These are phyloP conservation scores for Cajanus cajan DNA, from an alignment of 306 rosid genomes.

Conservation along the genomic window DNA sequence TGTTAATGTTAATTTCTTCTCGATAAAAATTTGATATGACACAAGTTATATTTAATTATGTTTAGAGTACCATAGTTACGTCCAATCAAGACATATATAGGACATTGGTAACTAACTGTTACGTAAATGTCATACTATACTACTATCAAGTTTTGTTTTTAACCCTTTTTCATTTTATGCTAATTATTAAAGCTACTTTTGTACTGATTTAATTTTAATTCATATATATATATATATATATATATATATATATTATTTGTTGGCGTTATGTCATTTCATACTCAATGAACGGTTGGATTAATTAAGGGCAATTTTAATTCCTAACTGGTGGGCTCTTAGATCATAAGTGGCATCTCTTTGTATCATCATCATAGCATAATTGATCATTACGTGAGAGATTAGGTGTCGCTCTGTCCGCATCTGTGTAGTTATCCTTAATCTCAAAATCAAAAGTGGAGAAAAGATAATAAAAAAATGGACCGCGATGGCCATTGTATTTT, in stretches of 20 bases:
- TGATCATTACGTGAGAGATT: constrained; percentile 30
- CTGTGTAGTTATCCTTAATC: constrained; percentile 6
- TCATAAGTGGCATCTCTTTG: constrained; percentile 16
- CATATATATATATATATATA: too few species aligned
- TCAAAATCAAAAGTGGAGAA: neutral
- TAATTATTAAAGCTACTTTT: constrained; percentile 25
- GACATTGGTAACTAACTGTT: neutral
- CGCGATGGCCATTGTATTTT: neutral
- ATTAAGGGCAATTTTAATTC: neutral
- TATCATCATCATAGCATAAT: constrained; percentile 22
- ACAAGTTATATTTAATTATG: neutral
- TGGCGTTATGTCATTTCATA: constrained; percentile 33
- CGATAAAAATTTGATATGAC: neutral
- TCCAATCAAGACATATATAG: constrained; percentile 7
- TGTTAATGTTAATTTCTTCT: neutral
- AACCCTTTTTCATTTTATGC: neutral
- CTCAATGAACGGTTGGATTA: neutral
- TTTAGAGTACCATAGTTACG: neutral
- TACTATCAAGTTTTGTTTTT: neutral
- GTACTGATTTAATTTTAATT: neutral
- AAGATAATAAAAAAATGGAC: neutral
- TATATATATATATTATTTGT: too few species aligned
- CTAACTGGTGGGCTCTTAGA: neutral
- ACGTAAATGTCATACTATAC: neutral
- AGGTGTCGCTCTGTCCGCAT: constrained; percentile 29